Conservation (phyloP, 2,329 filamentous ascomycete species). For the Botrytis porri region DNA sequence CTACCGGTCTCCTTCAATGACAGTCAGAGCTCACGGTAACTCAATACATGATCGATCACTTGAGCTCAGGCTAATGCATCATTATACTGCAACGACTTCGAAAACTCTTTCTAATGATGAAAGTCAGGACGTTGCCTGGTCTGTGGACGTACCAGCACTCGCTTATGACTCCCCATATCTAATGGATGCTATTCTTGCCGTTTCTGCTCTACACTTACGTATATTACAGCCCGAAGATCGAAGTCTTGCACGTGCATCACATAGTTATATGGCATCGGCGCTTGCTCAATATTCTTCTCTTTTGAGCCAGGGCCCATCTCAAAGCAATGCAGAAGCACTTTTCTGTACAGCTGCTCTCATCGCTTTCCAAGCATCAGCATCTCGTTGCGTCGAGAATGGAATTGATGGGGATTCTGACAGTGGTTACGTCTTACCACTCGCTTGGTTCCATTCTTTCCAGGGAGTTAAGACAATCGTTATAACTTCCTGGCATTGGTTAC, state of each 20-base stretch:
- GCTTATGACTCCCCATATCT: slow-evolving; percentile 60
- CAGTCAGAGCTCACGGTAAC: slow-evolving; percentile 23
- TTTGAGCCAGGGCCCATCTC: slow-evolving; percentile 55
- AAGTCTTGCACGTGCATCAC: slow-evolving; percentile 58
- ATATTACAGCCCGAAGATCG: slow-evolving; percentile 56
- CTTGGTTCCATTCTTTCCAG: slow-evolving; percentile 66
- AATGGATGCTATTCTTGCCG: slow-evolving; percentile 61
- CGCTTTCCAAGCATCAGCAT: slow-evolving; percentile 63
- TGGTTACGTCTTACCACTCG: slow-evolving; percentile 56
- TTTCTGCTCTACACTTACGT: slow-evolving; percentile 61
- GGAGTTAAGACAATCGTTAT: slow-evolving; percentile 64
- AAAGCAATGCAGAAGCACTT: slow-evolving; percentile 58
- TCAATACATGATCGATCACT: slow-evolving; percentile 39
- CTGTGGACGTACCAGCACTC: slow-evolving; percentile 56
- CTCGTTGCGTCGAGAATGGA: slow-evolving; percentile 59
- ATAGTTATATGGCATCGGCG: slow-evolving; percentile 63
- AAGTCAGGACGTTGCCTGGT: slow-evolving; percentile 57
- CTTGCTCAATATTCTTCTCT: slow-evolving; percentile 58
- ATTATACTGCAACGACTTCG: slow-evolving; percentile 59
- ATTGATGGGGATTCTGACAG: slow-evolving; percentile 43
- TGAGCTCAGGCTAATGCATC: slow-evolving; percentile 62
- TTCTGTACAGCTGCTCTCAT: slow-evolving; percentile 63
- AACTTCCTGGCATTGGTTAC: slow-evolving; percentile 62
- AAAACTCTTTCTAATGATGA: slow-evolving; percentile 55
- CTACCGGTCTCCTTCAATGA: slow-evolving; percentile 27